These are phyloP conservation scores for Ligustrum vulgare DNA, from an alignment of 257 asterid species.

Conservation along the genomic window DNA sequence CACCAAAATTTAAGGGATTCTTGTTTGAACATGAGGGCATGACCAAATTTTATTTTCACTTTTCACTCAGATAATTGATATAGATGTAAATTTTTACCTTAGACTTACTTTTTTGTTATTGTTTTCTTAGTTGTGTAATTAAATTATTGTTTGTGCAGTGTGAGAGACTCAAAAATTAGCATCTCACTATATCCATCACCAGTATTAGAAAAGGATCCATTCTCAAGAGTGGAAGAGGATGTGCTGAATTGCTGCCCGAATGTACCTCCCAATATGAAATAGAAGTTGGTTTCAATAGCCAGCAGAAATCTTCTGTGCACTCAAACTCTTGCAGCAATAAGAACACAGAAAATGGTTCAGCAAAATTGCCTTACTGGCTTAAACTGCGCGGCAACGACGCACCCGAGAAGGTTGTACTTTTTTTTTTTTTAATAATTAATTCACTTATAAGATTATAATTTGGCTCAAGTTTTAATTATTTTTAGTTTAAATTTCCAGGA, in stretches of 20 bases:
- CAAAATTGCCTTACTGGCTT: slow-evolving; percentile 70
- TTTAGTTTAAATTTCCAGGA: slow-evolving; percentile 39
- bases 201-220: slow-evolving; percentile 39
- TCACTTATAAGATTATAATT: not conserved
- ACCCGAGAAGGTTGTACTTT: slow-evolving; percentile 45
- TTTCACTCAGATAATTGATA: too few species aligned
- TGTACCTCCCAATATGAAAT: slow-evolving; percentile 68
- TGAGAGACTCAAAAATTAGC: slow-evolving; percentile 42
- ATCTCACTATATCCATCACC: slow-evolving; percentile 41
- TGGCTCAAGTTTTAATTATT: not conserved
- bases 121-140: not conserved
- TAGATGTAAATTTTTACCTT: too few species aligned
- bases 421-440: not conserved
- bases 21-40: too few species aligned
- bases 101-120: too few species aligned
- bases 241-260: slow-evolving; percentile 65
- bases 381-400: slow-evolving; percentile 40
- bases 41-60: too few species aligned
- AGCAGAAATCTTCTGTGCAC: slow-evolving; percentile 24
- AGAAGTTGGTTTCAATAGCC: slow-evolving; percentile 47
- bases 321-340: slow-evolving; percentile 26
- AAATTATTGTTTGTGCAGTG: slow-evolving; percentile 35
- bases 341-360: slow-evolving; percentile 37
- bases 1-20: too few species aligned
- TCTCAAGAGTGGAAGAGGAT: slow-evolving; percentile 42